These are phyloP conservation scores for Glonium stellatum DNA, from an alignment of 495 filamentous ascomycete species.

Conservation along the genomic window DNA sequence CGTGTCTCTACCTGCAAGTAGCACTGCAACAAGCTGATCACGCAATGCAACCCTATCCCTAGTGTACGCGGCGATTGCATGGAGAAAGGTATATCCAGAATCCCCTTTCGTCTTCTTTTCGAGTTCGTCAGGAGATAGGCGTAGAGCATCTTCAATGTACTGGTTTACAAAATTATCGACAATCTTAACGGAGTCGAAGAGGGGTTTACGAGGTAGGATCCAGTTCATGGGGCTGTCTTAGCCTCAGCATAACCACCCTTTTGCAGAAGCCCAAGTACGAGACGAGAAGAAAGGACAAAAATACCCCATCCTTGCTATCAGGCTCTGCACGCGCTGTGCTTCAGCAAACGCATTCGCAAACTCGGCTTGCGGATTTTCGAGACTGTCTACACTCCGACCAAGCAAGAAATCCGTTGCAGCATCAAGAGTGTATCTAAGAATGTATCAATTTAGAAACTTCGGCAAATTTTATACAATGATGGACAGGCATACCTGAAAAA, in stretches of 20 bases:
- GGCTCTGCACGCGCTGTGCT: conserved; percentile 45
- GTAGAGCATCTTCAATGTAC: conserved; percentile 46
- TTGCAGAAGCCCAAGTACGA: not conserved
- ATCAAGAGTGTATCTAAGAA: conserved; percentile 43
- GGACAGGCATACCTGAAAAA: conserved; percentile 33
- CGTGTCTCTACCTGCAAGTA: conserved; percentile 39
- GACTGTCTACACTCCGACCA: conserved; percentile 46
- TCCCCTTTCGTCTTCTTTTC: conserved; percentile 41
- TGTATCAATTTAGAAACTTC: conserved; percentile 17
- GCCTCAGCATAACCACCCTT: not conserved
- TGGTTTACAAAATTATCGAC: conserved; percentile 47
- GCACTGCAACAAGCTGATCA: conserved; percentile 37
- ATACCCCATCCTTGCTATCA: conserved; percentile 39
- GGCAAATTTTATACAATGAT: conserved; percentile 24
- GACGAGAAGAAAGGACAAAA: not conserved
- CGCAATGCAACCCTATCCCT: conserved; percentile 36
- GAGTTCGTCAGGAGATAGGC: conserved; percentile 44
- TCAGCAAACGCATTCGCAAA: conserved; percentile 50
- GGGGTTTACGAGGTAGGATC: conserved; percentile 40
- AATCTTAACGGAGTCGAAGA: conserved; percentile 39
- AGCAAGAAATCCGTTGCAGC: conserved; percentile 55
- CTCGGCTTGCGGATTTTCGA: conserved; percentile 44
- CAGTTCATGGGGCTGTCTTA: conserved; percentile 38
- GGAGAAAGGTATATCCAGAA: conserved; percentile 40
- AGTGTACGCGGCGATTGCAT: conserved; percentile 38